Evolutionary conservation across 768 basidiomycete genomes (phyloP), one percentile per base, ranked within the genome.

Genomic region (Termitomyces titanicus): DNA sequence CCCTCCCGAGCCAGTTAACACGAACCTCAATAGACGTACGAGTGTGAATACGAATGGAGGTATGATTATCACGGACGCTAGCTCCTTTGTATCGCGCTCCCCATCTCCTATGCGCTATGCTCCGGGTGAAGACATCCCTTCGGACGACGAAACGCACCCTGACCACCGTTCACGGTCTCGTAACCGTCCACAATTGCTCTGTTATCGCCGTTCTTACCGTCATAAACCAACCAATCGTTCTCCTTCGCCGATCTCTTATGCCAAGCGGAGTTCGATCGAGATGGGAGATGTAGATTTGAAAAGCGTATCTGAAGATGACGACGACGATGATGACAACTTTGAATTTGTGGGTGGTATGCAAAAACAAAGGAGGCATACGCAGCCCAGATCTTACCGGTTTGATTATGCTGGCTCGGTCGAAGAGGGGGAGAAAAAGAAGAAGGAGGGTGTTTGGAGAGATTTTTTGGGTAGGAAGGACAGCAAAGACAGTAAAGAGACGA

Each of bases 61-160:
- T 11, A 66, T 62, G 42, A 47, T 66, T 3, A 67, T 68, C 44
- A 63, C 64, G 42, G 65, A 69, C 53, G 38, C 37, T 48, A 24
- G 46, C 11, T 58, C 63, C 18, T 45, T 60, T 3, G 34, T 67
- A 17, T 64, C 68, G 5, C 63, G 70, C 7, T 64, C 63, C 27
- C 71, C 70, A 0, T 72, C 71, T 2, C 72, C 72, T 13, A 73
- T 73, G 20, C 60, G 62, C 5, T 73, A 73, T 39, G 72, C 72
- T n/a, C 64, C 70, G 17, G 63, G 63, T 11, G 66, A 66, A n/a
- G 61, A 60, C 45, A 53, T 70, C 6, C 53, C 50, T 3, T 44
- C 49, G 4, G 51, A 53, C 39, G 56, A 48, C 17, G 54, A 54
- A 37, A 33, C 20, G 5, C 43, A 46, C 31, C 24, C 34, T 10